Percentiles rank a stretch among this genome's conserved stretches.
Evolutionary conservation across 1,284 basidiomycete species (phyloP).

Genomic region (Fomitiporia mediterranea): DNA sequence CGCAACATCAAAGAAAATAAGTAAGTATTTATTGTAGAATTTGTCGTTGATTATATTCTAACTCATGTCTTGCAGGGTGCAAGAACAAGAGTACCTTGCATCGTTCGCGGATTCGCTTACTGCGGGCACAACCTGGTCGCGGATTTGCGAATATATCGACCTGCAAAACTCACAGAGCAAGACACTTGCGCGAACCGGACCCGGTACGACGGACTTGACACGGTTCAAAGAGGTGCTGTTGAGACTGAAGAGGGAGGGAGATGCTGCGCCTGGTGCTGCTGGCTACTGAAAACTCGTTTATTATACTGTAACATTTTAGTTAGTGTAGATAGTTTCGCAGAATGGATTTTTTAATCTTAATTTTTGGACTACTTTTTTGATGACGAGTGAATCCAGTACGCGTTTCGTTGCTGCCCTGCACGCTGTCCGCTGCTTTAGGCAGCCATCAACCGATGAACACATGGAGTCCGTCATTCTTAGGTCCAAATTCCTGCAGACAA

Average conservation of each 20-base stretch:
- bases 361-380: neutral
- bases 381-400: neutral
- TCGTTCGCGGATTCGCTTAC: slow-evolving; percentile 75
- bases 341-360: neutral
- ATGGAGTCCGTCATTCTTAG: too few relatives aligned
- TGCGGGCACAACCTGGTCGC: slow-evolving; percentile 93
- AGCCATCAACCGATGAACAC: neutral
- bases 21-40: slow-evolving; percentile 48
- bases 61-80: slow-evolving; percentile 81
- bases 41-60: too few relatives aligned
- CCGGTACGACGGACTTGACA: slow-evolving; percentile 85
- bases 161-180: slow-evolving; percentile 97
- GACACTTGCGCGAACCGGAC: slow-evolving; percentile 82
- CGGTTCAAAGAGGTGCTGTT: slow-evolving; percentile 91
- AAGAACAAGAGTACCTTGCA: slow-evolving; percentile 80
- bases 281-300: slow-evolving; percentile 64
- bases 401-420: neutral
- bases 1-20: slow-evolving; percentile 94
- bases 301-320: neutral
- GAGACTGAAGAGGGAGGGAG: slow-evolving; percentile 82
- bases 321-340: neutral
- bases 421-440: neutral
- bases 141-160: slow-evolving; percentile 84
- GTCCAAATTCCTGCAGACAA: too few relatives aligned
- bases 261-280: slow-evolving; percentile 84